A percentile compares a stretch with the other conserved stretches of the same genome.
Evolutionary conservation across 2,329 filamentous ascomycete species (phyloP).

Genomic region (Colletotrichum brevisporum): DNA sequence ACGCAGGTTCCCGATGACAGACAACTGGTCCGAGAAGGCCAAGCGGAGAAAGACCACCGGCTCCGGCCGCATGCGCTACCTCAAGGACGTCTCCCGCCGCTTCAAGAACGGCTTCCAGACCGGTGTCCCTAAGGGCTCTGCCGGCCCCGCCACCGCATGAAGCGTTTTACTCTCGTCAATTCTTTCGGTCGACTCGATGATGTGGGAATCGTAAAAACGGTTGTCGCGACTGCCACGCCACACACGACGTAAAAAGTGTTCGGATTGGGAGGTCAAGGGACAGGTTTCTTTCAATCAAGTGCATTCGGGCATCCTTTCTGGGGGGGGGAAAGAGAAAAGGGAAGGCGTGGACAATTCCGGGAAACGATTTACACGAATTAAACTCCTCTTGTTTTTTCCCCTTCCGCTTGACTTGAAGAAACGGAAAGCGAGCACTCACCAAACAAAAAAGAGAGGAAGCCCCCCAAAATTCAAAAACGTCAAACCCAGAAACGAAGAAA

Average conservation of each 20-base stretch:
- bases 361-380: conserved; percentile 36
- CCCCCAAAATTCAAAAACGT: conserved; percentile 17
- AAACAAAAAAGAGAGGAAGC: conserved; percentile 22
- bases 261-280: conserved; percentile 35
- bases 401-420: conserved; percentile 27
- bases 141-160: conserved; percentile 68
- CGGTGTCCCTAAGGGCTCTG: conserved; percentile 87
- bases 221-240: no score
- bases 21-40: conserved; percentile 99
- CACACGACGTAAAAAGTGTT: no score
- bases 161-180: conserved; percentile 38
- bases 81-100: conserved; percentile 91
- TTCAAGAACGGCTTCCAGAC: conserved; percentile 99
- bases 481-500: conserved; percentile 28
- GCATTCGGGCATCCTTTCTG: conserved; percentile 29
- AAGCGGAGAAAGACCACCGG: conserved; percentile 99
- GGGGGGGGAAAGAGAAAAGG: conserved; percentile 16
- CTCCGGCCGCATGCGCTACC: conserved; percentile 94
- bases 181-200: neutral
- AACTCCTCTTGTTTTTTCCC: conserved; percentile 9
- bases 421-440: conserved; percentile 25
- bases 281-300: conserved; percentile 34
- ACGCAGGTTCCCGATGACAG: conserved; percentile 62
- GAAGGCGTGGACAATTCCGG: conserved; percentile 21
- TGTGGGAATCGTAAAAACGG: no score